Evolutionary conservation across 768 basidiomycete species (phyloP).

Genomic region (Pilatotrama ljubarskyi): DNA sequence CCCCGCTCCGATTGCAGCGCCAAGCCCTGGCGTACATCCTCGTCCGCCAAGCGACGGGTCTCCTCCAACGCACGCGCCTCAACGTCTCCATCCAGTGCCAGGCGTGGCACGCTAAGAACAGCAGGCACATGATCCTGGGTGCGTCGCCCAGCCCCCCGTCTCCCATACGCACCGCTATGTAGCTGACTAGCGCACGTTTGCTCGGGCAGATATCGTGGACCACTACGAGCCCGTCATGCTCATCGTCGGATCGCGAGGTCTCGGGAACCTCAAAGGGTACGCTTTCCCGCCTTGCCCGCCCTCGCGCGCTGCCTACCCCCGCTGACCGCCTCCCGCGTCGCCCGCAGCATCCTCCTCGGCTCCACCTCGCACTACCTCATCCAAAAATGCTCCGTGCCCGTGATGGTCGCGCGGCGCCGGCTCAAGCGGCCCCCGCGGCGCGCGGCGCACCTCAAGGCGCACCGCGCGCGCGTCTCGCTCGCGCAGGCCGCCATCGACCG

Average conservation of each 20-base stretch:
- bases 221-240: slow-evolving; percentile 86
- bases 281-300: slow-evolving; percentile 20
- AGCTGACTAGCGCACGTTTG: background rate
- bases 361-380: slow-evolving; percentile 95
- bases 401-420: slow-evolving; percentile 93
- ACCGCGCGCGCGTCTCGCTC: slow-evolving; percentile 81
- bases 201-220: slow-evolving; percentile 72
- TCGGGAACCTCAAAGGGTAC: slow-evolving; percentile 86
- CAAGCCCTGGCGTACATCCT: slow-evolving; percentile 89
- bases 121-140: slow-evolving; percentile 86
- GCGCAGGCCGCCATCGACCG: slow-evolving; percentile 87
- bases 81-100: slow-evolving; percentile 89
- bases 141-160: background rate
- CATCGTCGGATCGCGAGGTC: slow-evolving; percentile 92
- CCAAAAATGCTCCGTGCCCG: slow-evolving; percentile 92
- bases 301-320: slow-evolving; percentile 4
- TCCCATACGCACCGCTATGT: background rate
- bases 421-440: slow-evolving; percentile 85
- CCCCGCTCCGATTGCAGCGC: too few species aligned
- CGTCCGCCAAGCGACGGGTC: slow-evolving; percentile 81
- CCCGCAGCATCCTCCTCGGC: slow-evolving; percentile 79
- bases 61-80: slow-evolving; percentile 88
- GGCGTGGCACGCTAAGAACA: slow-evolving; percentile 97
- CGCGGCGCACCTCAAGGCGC: slow-evolving; percentile 76
- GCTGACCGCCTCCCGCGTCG: background rate